Percentiles rank a stretch among this genome's conserved stretches.
Conservation (phyloP, 2,329 filamentous ascomycete species). For the Fusarium ambrosium region DNA sequence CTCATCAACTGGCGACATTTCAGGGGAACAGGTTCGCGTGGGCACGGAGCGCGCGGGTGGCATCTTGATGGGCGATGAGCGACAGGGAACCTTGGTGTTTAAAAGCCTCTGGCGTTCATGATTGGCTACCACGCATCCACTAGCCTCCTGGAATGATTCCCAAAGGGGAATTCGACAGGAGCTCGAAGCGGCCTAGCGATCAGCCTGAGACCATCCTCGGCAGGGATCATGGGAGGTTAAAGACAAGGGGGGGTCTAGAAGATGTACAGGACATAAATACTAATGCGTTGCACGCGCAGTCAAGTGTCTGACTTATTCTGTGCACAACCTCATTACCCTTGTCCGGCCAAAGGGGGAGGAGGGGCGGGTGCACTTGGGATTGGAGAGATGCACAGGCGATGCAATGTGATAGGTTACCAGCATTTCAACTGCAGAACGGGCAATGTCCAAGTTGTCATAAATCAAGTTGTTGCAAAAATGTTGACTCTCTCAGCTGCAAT, state of each 20-base stretch:
- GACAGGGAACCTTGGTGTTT: slow-evolving; percentile 24
- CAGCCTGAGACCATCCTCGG: slow-evolving; percentile 36
- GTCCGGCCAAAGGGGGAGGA: slow-evolving; percentile 25
- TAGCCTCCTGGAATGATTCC: slow-evolving; percentile 8
- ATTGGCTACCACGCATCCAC: slow-evolving; percentile 23
- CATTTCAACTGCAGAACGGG: slow-evolving; percentile 12
- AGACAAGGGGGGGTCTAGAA: not conserved
- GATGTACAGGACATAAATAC: slow-evolving; percentile 27
- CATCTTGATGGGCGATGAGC: slow-evolving; percentile 4
- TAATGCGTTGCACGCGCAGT: not conserved
- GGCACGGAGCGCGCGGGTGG: slow-evolving; percentile 1
- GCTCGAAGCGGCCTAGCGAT: slow-evolving; percentile 20
- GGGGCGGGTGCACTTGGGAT: slow-evolving; percentile 38
- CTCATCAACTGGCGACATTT: slow-evolving; percentile 7
- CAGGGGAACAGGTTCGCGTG: slow-evolving; percentile 27
- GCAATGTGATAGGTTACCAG: slow-evolving; percentile 23
- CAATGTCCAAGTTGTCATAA: slow-evolving; percentile 1
- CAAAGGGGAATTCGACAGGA: slow-evolving; percentile 10
- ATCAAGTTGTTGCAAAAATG: not conserved
- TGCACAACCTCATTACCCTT: slow-evolving; percentile 4
- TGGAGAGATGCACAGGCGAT: slow-evolving; percentile 23
- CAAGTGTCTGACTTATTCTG: slow-evolving; percentile 23
- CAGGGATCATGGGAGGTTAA: slow-evolving; percentile 16
- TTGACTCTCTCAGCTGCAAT: not conserved
- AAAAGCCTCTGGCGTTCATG: not conserved